phyloP scores from a whole-genome alignment of 345 rosid species.

The Carallia pectinifolia region DNA sequence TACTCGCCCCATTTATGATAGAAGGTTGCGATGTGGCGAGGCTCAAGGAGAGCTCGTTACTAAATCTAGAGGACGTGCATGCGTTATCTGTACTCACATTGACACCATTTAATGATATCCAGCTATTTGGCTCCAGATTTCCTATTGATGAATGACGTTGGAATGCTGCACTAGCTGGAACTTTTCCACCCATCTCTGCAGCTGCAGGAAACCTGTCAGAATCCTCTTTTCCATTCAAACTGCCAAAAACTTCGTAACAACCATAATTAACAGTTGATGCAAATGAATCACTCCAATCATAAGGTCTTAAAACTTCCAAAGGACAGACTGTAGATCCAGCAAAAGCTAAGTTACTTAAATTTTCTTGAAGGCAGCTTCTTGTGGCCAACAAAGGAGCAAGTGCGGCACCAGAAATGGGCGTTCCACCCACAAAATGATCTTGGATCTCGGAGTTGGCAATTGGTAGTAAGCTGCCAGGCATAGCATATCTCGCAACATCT shows the following conservation, averaged over 20 bases:
- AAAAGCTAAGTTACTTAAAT: constrained; percentile 20
- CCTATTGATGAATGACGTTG: constrained; percentile 38
- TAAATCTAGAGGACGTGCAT: constrained; percentile 31
- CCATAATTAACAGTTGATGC: constrained; percentile 26
- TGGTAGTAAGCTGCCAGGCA: constrained; percentile 15
- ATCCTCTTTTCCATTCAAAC: constrained; percentile 30
- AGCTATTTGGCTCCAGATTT: constrained; percentile 38
- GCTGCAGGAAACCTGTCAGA: constrained; percentile 34
- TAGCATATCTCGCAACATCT: constrained; percentile 21
- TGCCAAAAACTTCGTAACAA: constrained; percentile 35
- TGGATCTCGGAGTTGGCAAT: constrained; percentile 25
- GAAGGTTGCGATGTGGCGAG: constrained; percentile 58
- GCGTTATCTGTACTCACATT: constrained; percentile 27
- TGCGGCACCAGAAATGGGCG: constrained; percentile 31
- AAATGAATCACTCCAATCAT: constrained; percentile 29
- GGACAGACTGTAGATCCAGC: constrained; percentile 32
- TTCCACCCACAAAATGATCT: constrained; percentile 37
- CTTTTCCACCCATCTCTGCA: constrained; percentile 33
- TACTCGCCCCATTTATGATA: constrained; percentile 23
- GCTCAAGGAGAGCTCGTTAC: constrained; percentile 73
- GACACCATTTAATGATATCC: constrained; percentile 41
- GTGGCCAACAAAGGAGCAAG: constrained; percentile 33
- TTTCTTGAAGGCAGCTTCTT: constrained; percentile 42
- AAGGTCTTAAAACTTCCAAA: constrained; percentile 30
- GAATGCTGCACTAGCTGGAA: constrained; percentile 36